A percentile compares a stretch with the other conserved stretches of the same genome.
phyloP scores from a whole-genome alignment of 306 rosid genomes.

The Begonia masoniana region DNA sequence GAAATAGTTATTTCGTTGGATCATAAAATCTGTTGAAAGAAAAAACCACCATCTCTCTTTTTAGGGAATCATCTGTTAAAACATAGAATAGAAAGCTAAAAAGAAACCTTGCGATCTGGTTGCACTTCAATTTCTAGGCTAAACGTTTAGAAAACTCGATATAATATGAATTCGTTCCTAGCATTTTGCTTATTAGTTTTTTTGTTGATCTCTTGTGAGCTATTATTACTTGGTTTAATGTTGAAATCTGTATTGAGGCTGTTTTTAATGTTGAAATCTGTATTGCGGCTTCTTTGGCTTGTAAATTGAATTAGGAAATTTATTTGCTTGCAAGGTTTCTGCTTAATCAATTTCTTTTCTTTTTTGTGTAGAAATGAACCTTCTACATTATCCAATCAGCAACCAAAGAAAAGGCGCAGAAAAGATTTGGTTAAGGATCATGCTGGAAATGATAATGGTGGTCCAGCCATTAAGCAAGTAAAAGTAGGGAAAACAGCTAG shows the following conservation, averaged over 20 bases:
- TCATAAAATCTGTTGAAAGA: no score
- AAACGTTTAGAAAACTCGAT: no score
- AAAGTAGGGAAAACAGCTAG: slow-evolving; percentile 52
- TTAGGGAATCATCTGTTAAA: no score
- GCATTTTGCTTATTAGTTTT: no score
- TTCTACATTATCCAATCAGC: slow-evolving; percentile 60
- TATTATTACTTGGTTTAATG: not conserved
- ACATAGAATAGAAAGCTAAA: no score
- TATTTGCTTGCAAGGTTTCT: no score
- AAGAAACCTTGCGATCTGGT: no score
- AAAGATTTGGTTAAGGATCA: slow-evolving; percentile 61
- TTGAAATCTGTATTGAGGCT: not conserved
- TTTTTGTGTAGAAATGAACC: slow-evolving; percentile 39
- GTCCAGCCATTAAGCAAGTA: slow-evolving; percentile 39
- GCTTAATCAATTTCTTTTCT: slow-evolving; percentile 7
- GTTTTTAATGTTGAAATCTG: slow-evolving; percentile 1
- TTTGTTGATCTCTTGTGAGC: no score
- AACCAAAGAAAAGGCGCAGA: slow-evolving; percentile 88
- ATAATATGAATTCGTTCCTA: no score
- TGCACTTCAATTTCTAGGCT: no score
- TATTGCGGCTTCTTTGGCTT: not conserved
- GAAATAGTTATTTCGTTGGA: no score
- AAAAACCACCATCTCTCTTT: no score
- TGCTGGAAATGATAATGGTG: slow-evolving; percentile 39
- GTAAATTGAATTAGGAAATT: not conserved